Conservation (phyloP, 371 early-diverging fungal genomes). For the Mucor sp. region DNA sequence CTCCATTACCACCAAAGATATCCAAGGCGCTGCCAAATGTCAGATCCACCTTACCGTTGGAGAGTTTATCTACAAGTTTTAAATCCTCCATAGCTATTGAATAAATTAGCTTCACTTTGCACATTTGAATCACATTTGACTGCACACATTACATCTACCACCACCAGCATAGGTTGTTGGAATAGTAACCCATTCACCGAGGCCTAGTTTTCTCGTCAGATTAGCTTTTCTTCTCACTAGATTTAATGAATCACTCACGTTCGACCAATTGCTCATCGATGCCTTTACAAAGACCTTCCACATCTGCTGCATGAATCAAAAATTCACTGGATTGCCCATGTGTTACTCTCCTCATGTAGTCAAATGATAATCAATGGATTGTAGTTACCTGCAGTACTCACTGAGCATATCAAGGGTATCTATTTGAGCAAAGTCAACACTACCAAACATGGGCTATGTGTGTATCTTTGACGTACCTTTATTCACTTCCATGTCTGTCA, state of each 20-base stretch:
- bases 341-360: background rate
- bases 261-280: conserved; percentile 88
- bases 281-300: conserved; percentile 94
- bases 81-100: conserved; percentile 73
- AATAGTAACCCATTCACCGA: conserved; percentile 87
- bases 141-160: conserved; percentile 62
- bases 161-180: conserved; percentile 98
- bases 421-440: background rate
- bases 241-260: conserved; percentile 44
- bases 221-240: background rate
- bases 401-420: conserved; percentile 66
- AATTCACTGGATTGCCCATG: conserved; percentile 70
- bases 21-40: conserved; percentile 97
- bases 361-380: background rate
- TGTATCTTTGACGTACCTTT: conserved; percentile 52
- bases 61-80: conserved; percentile 75
- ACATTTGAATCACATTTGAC: background rate
- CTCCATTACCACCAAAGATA: conserved; percentile 92
- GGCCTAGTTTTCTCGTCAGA: conserved; percentile 24
- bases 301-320: conserved; percentile 96
- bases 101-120: background rate
- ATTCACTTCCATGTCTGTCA: conserved; percentile 86
- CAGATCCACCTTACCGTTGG: conserved; percentile 86
- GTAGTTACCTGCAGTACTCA: conserved; percentile 70
- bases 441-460: no score